Base-by-base conservation (phyloP, 2,329 filamentous ascomycete species). In the Clonostachys rhizophaga region DNA sequence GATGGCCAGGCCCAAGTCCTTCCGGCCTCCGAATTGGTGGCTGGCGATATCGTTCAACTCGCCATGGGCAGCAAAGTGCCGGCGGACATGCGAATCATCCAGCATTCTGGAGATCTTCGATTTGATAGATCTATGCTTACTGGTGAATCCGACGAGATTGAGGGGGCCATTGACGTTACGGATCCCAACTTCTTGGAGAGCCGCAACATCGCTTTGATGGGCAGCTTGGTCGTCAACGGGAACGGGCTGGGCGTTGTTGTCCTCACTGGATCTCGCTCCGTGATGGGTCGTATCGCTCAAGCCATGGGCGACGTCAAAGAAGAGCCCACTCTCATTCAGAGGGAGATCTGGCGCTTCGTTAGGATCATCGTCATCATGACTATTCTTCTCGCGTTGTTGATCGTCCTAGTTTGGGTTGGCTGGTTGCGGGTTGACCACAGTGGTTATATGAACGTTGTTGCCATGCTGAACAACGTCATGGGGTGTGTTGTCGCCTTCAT, bases 21-120 rank as follows among this genome's bases (percentile, higher is more conserved):
- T n/a, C 57, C 67, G 0, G 68, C 71, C 0, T 54, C 62, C 2
- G 66, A 73, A 24, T 65, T 76, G 3, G 73, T 74, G 6, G 65
- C 64, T 17, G 73, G 73, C 9, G 73, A 76, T 47, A 56, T 76
- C 18, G 65, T 76, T 7, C 64, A 72, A 10, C 56, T 76, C 11
- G 63, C 66, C 45, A 69, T 71, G 2, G 73, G 72, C 5, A 69
- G 75, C 55, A 74, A 72, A 8, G 70, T 76, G 5, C 72, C 73
- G 0, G 73, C 71, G 6, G 73, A 76, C 52, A 49, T 75, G 30
- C 67, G 72, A n/a, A 58, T 72, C 34, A 49, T 71, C 3, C 58
- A 54, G 7, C 65, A 67, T 47, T 72, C 69, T 8, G 68, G 67
- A 0, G 69, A 72, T 24, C 60, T 71, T 39, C 65, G 67, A 2